Percentiles rank a stretch among this genome's conserved stretches.
Evolutionary conservation across 2,329 filamentous ascomycete species (phyloP).

Genomic region (Trichoderma koningii): DNA sequence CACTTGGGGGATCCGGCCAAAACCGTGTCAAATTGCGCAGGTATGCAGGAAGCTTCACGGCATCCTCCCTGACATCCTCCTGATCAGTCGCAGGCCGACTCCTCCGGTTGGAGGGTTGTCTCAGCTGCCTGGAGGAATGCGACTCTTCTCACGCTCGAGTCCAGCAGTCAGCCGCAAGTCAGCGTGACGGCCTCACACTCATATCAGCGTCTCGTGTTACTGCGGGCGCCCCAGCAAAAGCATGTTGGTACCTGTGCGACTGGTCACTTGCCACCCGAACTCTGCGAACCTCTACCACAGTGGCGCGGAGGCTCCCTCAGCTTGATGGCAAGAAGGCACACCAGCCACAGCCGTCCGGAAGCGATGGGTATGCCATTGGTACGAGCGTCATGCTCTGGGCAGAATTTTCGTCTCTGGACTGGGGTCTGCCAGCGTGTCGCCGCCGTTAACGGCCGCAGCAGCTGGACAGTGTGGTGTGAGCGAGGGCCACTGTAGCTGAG

Average conservation of each 20-base stretch:
- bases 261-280: constrained; percentile 25
- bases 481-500: constrained; percentile 13
- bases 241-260: background rate
- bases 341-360: constrained; percentile 15
- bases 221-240: background rate
- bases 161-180: background rate
- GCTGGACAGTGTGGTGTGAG: constrained; percentile 25
- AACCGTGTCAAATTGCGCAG: background rate
- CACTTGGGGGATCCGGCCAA: background rate
- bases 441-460: constrained; percentile 4
- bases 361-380: background rate
- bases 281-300: constrained; percentile 7
- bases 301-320: background rate
- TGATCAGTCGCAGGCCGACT: constrained; percentile 6
- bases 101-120: constrained; percentile 1
- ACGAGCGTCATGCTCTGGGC: constrained; percentile 17
- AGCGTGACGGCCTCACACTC: constrained; percentile 15
- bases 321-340: constrained; percentile 1
- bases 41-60: background rate
- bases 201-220: constrained; percentile 1
- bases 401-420: constrained; percentile 20
- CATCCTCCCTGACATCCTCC: constrained; percentile 1
- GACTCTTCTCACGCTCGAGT: background rate
- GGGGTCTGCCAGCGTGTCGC: constrained; percentile 1
- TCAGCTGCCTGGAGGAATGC: constrained; percentile 19